phyloP scores from a whole-genome alignment of 495 filamentous ascomycete genomes.

The Hyaloscypha hepaticicola region DNA sequence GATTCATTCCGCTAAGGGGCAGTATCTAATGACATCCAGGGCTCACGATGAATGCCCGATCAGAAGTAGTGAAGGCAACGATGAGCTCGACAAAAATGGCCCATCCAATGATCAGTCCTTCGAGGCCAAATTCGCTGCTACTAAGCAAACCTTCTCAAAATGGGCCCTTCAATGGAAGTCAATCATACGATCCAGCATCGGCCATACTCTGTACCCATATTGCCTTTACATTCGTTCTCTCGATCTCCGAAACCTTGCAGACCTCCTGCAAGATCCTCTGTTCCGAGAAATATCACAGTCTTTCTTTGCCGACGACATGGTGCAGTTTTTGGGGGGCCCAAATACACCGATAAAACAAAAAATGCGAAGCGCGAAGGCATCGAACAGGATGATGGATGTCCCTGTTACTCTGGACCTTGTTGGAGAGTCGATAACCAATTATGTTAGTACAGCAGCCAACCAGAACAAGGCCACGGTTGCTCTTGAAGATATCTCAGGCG shows the following conservation, averaged over 20 bases:
- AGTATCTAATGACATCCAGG: conserved; percentile 3
- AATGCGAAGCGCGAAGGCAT: conserved; percentile 17
- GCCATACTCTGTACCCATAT: conserved; percentile 65
- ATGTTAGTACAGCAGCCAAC: conserved; percentile 37
- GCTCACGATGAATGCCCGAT: conserved; percentile 18
- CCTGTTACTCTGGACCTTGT: conserved; percentile 24
- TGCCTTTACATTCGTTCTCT: conserved; percentile 64
- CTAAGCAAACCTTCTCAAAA: conserved; percentile 39
- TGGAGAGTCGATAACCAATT: conserved; percentile 33
- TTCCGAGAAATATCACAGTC: conserved; percentile 41
- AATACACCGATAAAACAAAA: conserved; percentile 30
- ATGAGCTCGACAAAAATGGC: conserved; percentile 22
- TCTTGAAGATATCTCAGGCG: conserved; percentile 49
- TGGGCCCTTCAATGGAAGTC: conserved; percentile 68
- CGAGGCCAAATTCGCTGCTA: conserved; percentile 32
- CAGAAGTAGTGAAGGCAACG: conserved; percentile 7
- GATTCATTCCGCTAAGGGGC: not conserved
- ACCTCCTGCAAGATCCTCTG: conserved; percentile 54
- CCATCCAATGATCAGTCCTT: conserved; percentile 13
- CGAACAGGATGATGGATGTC: conserved; percentile 19
- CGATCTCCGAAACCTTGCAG: conserved; percentile 57
- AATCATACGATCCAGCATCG: conserved; percentile 64
- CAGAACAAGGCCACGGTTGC: conserved; percentile 32
- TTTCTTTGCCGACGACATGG: conserved; percentile 53
- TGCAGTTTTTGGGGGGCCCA: conserved; percentile 30